Conservation (phyloP, 306 rosid species). For the Adenanthera pavonina region DNA sequence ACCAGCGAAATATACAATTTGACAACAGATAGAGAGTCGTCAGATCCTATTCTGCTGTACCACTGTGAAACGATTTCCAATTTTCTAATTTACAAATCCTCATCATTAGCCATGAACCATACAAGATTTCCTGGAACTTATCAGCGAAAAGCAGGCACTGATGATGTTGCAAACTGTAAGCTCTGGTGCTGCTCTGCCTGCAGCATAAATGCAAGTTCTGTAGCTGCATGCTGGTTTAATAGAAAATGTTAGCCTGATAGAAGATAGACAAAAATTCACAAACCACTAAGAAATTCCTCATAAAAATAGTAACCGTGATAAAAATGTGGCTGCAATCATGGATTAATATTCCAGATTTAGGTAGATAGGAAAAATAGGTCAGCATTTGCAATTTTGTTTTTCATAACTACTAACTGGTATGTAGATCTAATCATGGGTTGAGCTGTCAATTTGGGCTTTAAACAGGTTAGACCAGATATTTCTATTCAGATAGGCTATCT, state of each 20-base stretch:
- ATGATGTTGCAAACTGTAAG: constrained; percentile 49
- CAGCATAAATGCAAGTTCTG: constrained; percentile 58
- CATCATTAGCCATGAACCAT: constrained; percentile 22
- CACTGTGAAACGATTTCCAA: constrained; percentile 33
- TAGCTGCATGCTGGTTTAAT: constrained; percentile 54
- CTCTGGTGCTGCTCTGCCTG: constrained; percentile 52
- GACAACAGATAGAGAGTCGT: constrained; percentile 21
- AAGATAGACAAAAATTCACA: background rate
- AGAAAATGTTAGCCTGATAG: constrained; percentile 19
- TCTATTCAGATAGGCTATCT: background rate
- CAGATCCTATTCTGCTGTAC: constrained; percentile 34
- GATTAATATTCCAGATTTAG: constrained; percentile 11
- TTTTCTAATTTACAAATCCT: constrained; percentile 16
- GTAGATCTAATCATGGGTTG: background rate
- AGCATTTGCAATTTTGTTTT: background rate
- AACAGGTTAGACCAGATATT: background rate
- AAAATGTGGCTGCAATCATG: constrained; percentile 22
- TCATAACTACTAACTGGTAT: background rate
- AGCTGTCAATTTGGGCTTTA: background rate
- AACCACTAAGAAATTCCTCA: constrained; percentile 6
- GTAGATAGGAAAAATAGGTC: constrained; percentile 21
- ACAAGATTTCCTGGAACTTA: constrained; percentile 18
- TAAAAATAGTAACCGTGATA: background rate
- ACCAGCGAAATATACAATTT: constrained; percentile 26
- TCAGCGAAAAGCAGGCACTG: constrained; percentile 47